These are phyloP conservation scores for Amorphotheca resinae DNA, from an alignment of 495 filamentous ascomycete species.

Conservation along the genomic window DNA sequence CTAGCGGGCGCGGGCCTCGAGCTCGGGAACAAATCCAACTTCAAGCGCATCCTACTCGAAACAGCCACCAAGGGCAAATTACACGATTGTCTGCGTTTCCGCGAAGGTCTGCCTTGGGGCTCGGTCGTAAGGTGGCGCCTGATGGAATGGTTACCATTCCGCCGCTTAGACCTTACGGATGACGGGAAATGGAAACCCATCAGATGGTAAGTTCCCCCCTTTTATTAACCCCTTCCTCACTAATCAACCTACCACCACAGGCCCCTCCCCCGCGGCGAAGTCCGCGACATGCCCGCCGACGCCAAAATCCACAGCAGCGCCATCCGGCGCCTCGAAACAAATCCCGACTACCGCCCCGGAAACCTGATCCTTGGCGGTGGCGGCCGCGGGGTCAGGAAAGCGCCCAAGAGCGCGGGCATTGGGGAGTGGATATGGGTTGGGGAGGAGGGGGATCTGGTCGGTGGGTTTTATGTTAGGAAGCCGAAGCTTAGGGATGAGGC, in stretches of 20 bases:
- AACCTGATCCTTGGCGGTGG: slow-evolving; percentile 76
- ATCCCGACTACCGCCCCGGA: slow-evolving; percentile 59
- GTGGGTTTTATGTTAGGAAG: slow-evolving; percentile 29
- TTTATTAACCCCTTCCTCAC: too few relatives aligned
- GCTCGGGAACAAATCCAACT: slow-evolving; percentile 15
- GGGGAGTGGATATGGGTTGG: slow-evolving; percentile 60
- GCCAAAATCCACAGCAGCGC: slow-evolving; percentile 64
- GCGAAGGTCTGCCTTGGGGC: slow-evolving; percentile 42
- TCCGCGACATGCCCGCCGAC: slow-evolving; percentile 63
- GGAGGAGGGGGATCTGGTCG: slow-evolving; percentile 51
- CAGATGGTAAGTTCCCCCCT: slow-evolving; percentile 35
- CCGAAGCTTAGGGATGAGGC: neutral
- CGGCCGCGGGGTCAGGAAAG: slow-evolving; percentile 47
- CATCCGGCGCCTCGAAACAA: slow-evolving; percentile 55
- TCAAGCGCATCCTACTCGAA: slow-evolving; percentile 43
- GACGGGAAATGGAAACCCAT: slow-evolving; percentile 77
- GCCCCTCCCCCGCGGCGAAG: slow-evolving; percentile 67
- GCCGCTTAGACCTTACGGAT: slow-evolving; percentile 62
- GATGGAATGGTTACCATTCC: slow-evolving; percentile 80
- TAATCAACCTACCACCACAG: too few relatives aligned
- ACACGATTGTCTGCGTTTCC: slow-evolving; percentile 64
- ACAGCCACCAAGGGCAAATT: slow-evolving; percentile 49
- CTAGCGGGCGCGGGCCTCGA: too few relatives aligned
- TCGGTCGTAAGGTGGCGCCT: slow-evolving; percentile 64
- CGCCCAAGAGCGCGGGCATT: slow-evolving; percentile 49